Percentiles rank a stretch among this genome's conserved stretches.
Conservation (phyloP, 164 flowering plant species). For the Nymphaea colorata region DNA sequence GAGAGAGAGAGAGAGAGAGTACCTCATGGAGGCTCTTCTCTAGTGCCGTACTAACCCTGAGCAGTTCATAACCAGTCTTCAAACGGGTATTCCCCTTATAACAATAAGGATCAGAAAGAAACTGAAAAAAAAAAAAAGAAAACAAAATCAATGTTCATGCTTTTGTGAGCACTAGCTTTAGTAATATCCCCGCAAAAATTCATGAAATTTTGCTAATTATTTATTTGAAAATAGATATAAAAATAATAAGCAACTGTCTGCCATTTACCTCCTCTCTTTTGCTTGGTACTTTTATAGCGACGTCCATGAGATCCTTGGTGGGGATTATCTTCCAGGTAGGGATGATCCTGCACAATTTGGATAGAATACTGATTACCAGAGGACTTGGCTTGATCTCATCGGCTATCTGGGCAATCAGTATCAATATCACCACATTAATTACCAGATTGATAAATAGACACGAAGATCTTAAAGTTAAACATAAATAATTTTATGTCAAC, state of each 20-base stretch:
- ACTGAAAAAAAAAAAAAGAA: slow-evolving; percentile 19
- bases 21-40: slow-evolving; percentile 64
- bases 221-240: no score
- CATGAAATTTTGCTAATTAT: no score
- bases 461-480: no score
- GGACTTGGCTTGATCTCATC: slow-evolving; percentile 58
- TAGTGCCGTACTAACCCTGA: slow-evolving; percentile 38
- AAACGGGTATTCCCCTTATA: slow-evolving; percentile 78
- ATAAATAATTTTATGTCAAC: no score
- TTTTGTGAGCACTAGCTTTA: no score
- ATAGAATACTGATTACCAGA: slow-evolving; percentile 32
- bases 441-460: no score
- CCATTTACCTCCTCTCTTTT: slow-evolving; percentile 42
- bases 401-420: slow-evolving; percentile 45
- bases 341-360: slow-evolving; percentile 31
- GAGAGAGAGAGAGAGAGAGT: neutral
- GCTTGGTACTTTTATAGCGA: slow-evolving; percentile 53
- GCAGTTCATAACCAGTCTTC: slow-evolving; percentile 54
- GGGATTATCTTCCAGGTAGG: slow-evolving; percentile 90
- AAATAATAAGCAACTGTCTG: no score
- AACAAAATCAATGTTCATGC: no score
- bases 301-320: slow-evolving; percentile 50
- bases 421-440: neutral
- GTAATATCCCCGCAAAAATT: no score
- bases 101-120: slow-evolving; percentile 54